Conservation (phyloP, 352 stramenopile genomes). For the Globisporangium cylindrosporum region DNA sequence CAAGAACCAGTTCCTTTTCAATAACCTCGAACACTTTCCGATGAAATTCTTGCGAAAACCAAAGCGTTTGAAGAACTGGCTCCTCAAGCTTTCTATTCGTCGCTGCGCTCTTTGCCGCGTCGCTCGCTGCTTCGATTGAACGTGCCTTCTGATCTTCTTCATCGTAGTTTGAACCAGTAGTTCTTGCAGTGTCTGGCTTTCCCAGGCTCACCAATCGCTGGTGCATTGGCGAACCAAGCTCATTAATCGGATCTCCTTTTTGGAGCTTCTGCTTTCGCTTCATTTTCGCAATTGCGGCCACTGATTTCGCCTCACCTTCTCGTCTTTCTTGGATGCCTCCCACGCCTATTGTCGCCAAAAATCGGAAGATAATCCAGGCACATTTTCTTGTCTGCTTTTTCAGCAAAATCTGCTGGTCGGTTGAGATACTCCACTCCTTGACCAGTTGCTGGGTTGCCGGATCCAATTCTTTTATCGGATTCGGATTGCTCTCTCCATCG, state of each 20-base stretch:
- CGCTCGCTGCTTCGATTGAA: conserved; percentile 72
- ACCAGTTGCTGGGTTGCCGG: conserved; percentile 21
- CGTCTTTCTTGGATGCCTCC: conserved; percentile 64
- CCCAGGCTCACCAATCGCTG: conserved; percentile 7
- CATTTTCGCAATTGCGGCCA: conserved; percentile 66
- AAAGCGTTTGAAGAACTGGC: conserved; percentile 74
- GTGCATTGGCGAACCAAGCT: conserved; percentile 21
- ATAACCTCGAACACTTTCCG: conserved; percentile 86
- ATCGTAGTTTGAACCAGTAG: conserved; percentile 32
- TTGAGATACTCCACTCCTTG: conserved; percentile 46
- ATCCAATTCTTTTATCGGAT: conserved; percentile 1
- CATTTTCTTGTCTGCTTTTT: conserved; percentile 67
- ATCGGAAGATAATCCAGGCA: conserved; percentile 82
- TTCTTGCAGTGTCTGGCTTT: conserved; percentile 22
- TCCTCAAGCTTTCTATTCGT: conserved; percentile 72
- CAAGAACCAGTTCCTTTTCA: conserved; percentile 73
- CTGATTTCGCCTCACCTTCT: conserved; percentile 67
- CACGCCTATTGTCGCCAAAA: conserved; percentile 69
- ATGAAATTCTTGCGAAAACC: conserved; percentile 87
- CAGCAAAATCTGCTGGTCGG: conserved; percentile 66
- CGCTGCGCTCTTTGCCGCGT: conserved; percentile 74
- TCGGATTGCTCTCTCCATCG: not conserved
- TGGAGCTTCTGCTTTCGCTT: conserved; percentile 66
- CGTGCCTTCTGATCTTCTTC: conserved; percentile 53
- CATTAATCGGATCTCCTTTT: conserved; percentile 25